Percentiles rank a stretch among this genome's conserved stretches.
Conservation (phyloP, 2,329 filamentous ascomycete species). For the Blastomyces emzantsi region DNA sequence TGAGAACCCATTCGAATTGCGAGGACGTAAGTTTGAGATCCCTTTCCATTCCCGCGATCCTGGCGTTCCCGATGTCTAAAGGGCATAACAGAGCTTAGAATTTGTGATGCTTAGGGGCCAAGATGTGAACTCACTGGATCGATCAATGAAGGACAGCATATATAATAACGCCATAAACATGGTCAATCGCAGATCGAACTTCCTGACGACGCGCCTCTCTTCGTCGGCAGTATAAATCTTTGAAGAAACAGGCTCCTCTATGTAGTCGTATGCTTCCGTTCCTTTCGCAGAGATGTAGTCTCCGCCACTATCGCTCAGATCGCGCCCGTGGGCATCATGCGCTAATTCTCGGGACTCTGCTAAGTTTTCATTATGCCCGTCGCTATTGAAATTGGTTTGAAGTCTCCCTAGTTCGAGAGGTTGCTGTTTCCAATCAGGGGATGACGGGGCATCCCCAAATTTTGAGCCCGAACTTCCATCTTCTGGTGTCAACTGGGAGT, state of each 20-base stretch:
- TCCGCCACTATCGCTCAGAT: background rate
- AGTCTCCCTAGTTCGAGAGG: conserved; percentile 18
- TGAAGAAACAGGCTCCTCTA: conserved; percentile 12
- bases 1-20: conserved; percentile 55
- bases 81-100: background rate
- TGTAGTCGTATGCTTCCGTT: background rate
- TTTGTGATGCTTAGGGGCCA: background rate
- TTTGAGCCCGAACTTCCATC: conserved; percentile 22
- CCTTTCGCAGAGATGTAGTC: conserved; percentile 10
- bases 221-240: conserved; percentile 51
- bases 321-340: conserved; percentile 19
- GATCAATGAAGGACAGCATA: conserved; percentile 74
- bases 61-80: conserved; percentile 53
- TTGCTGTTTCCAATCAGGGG: conserved; percentile 1
- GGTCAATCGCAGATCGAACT: conserved; percentile 69
- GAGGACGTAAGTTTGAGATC: conserved; percentile 47
- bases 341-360: conserved; percentile 7
- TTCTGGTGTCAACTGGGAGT: conserved; percentile 28
- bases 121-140: conserved; percentile 56
- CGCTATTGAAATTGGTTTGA: conserved; percentile 27
- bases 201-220: conserved; percentile 59
- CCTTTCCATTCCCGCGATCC: conserved; percentile 48
- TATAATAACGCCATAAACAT: conserved; percentile 75
- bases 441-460: conserved; percentile 18
- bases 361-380: conserved; percentile 11